Base-by-base conservation (phyloP, 257 asterid genomes). In the Gardenia jasminoides region DNA sequence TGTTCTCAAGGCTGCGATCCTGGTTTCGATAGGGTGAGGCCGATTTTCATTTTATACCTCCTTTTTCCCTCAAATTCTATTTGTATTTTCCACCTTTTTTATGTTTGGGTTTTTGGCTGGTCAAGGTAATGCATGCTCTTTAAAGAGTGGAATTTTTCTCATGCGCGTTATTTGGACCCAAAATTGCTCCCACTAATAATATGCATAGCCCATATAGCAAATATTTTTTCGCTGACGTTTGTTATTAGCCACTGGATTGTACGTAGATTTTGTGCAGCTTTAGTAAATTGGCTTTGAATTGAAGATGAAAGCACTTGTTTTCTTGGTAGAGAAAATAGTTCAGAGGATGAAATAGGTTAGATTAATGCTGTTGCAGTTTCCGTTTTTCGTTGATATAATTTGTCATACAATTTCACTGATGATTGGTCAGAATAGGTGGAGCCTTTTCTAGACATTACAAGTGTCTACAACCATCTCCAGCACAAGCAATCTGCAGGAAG, bases 391-490 rank as follows among this genome's bases (percentile, higher is more conserved):
- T 33, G 72, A 67, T 67, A 22, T 20, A 12, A 22, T 52, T 20
- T 19, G 17, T 41, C 52, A 41, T 62, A 10, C 31, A 6, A 7
- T 65, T 67, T 48, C 1, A 79, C 67, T 79, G 30, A 69, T 36
- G 74, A 72, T 78, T 86, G 80, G 12, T 79, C 78, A 16, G 61
- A 77, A 67, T 70, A 93, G 98, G 93, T 95, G 86, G 98, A 93
- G 80, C 99, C 99, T 10, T 95, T 78, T 85, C 80, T 95, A 26
- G 98, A 95, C 79, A 88, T 91, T 72, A 85, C 88, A 72, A 89
- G 87, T 73, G 81, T 92, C 78, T 91, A 91, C 89, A 86, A 82
- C 85, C 79, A 81, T 85, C 88, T 93, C 44, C 94, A 84, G 80
- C 89, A 87, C 80, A 91, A 88, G 74, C 89, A 86, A 80, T 67